Evolutionary conservation across 441 rosid species (phyloP), one percentile per base, ranked within the genome.

Genomic region (Oxalis stricta): DNA sequence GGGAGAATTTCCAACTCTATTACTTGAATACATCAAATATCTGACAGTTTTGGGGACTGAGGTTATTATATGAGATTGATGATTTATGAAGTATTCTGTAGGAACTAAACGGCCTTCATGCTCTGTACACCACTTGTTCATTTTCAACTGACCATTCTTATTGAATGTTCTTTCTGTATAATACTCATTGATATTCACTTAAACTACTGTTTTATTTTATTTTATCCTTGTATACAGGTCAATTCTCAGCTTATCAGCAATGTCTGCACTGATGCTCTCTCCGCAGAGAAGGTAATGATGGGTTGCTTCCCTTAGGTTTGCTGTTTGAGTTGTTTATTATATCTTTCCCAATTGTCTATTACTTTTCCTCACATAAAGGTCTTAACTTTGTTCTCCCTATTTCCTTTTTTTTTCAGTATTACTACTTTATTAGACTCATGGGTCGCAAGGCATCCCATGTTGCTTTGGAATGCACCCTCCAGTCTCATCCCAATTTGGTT

Each of bases 241-340:
- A 92, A 92, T 70, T 84, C 99, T 21, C 99, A 86, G 69, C 94
- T 92, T 61, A 87, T 92, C 61, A 87, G 99, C 75, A 92, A 92
- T 66, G 77, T 77, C 50, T 92, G 99, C 69, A 86, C 84, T 10
- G 99, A 92, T 66, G 99, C 99, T 41, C 94, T 92, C 26, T 92
- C 99, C 24, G 96, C 99, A 15, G 99, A 84, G 77, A 92, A 92
- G 99, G 99, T 92, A 65, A 46, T 35, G 24, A n/a, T n/a, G 18
- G 19, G 52, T 50, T 32, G 33, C 14, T 26, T 3, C 9, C 24
- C 34, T 15, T 51, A 5, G 23, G 41, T 33, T 17, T 3, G 7
- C 16, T 46, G n/a, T 17, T 31, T 44, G 4, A 29, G 19, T 10
- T 9, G 16, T 19, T 32, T 6, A 16, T 24, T 52, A 38, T 21